Evolutionary conservation across 768 basidiomycete genomes (phyloP), one percentile per base, ranked within the genome.

Genomic region (Mycena polygramma): DNA sequence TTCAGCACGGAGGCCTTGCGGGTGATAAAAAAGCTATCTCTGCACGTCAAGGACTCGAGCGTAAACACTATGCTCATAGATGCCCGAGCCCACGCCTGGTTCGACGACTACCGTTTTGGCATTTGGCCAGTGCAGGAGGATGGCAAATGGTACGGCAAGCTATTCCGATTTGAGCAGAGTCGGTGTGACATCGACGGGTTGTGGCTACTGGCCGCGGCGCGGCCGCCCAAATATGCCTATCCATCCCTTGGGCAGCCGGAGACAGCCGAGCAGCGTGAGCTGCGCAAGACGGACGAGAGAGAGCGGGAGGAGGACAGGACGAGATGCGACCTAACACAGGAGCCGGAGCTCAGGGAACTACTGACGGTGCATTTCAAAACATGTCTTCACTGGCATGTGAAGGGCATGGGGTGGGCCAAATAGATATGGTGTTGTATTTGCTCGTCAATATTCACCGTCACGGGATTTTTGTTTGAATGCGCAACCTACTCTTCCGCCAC

Each of bases 301-400:
- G 61, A 52, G 49, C 61, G 61, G 13, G n/a, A 36, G 49, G 22
- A 41, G 0, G 61, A 63, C 49, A 63, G 8, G 14, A 63, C 51
- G 13, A 37, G 6, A 22, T 52, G 19, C 17, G 20, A 63, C n/a
- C 9, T 63, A 36, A 51, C 51, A 6, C 7, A 37, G 8, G 36
- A 37, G 2, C 13, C 35, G 2, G 13, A 26, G 35, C 26, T 63
- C 49, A 22, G 61, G 4, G 49, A 63, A 37, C n/a, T 63, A 22
- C 48, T 63, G n/a, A 63, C 52, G 13, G 49, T 63, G 7, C 61
- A 63, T 15, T 52, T 63, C n/a, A 36, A 51, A 39, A 63, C 61
- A 0, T 63, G 61, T 22, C 61, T 63, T 22, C 61, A 63, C 49
- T 63, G 61, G 61, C 61, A 63, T 41, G 49, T 63, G 4, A 63